These are phyloP conservation scores for Neonectria faginata DNA, from an alignment of 2,329 filamentous ascomycete species.

Conservation along the genomic window DNA sequence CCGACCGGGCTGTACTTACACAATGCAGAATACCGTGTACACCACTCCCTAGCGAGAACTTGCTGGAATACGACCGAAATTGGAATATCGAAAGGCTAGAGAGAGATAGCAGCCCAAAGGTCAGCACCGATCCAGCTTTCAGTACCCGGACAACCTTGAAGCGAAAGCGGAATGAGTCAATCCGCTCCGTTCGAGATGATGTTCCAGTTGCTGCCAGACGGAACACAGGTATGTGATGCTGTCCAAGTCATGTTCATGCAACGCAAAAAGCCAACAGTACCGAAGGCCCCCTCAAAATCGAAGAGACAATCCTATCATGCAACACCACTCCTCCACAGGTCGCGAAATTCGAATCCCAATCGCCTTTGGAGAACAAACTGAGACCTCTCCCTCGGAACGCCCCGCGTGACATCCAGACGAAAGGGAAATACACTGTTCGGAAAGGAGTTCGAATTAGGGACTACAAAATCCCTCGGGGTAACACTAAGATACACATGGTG, in stretches of 20 bases:
- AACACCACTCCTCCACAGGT: neutral
- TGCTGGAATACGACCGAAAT: neutral
- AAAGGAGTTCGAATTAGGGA: conserved; percentile 48
- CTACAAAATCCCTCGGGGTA: conserved; percentile 39
- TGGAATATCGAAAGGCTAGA: neutral
- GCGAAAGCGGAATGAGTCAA: conserved; percentile 36
- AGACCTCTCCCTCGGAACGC: conserved; percentile 44
- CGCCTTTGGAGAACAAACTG: conserved; percentile 30
- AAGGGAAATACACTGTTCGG: conserved; percentile 45
- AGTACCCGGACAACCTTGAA: conserved; percentile 6
- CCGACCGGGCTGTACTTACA: neutral
- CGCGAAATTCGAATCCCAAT: neutral
- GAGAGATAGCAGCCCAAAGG: neutral
- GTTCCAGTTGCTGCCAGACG: neutral
- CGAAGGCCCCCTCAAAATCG: neutral
- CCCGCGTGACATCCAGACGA: conserved; percentile 41
- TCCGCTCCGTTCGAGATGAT: conserved; percentile 24
- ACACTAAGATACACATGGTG: neutral
- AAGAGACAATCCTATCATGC: neutral
- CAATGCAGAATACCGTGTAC: conserved; percentile 37
- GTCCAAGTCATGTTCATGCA: neutral
- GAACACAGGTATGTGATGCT: conserved; percentile 12
- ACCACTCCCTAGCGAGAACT: conserved; percentile 13
- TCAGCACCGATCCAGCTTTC: neutral
- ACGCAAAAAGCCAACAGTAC: neutral